A percentile compares a stretch with the other conserved stretches of the same genome.
Evolutionary conservation across 768 basidiomycete species (phyloP).

Genomic region (Mrakia hoshinonis): DNA sequence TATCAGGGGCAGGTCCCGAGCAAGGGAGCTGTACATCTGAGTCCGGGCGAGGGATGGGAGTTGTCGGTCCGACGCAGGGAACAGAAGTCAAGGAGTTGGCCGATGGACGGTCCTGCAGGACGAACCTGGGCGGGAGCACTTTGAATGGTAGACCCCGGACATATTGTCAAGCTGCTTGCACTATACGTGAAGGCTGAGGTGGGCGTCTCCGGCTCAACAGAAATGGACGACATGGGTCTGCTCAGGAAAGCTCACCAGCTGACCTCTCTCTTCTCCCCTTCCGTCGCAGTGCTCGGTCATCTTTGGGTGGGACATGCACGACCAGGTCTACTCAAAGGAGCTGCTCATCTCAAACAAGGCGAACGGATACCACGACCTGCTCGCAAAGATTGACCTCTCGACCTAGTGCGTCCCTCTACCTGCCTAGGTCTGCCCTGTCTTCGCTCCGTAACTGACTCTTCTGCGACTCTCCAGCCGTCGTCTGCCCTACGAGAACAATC

Average conservation of each 20-base stretch:
- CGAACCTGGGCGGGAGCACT: too few relatives aligned
- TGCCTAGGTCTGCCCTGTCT: not conserved
- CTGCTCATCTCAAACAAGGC: constrained; percentile 79
- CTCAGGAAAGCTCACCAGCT: not conserved
- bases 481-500: constrained; percentile 82
- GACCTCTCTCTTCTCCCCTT: not conserved
- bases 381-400: constrained; percentile 76
- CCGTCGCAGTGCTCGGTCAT: constrained; percentile 25
- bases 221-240: not conserved
- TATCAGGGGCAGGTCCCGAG: too few relatives aligned
- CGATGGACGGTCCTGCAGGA: too few relatives aligned
- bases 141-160: too few relatives aligned
- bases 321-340: constrained; percentile 71
- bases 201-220: too few relatives aligned
- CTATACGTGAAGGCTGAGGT: too few relatives aligned
- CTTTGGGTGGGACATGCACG: constrained; percentile 82
- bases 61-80: too few relatives aligned
- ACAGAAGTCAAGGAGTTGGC: not conserved
- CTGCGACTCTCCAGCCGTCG: constrained; percentile 46
- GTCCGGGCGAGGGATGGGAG: too few relatives aligned
- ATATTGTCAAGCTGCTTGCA: too few relatives aligned
- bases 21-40: not conserved
- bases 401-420: constrained; percentile 47
- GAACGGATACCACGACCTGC: constrained; percentile 85
- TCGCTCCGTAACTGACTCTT: too few relatives aligned